Percentiles rank a stretch among this genome's conserved stretches.
phyloP scores from a whole-genome alignment of 208 protist species.

The Trypanosoma mega region DNA sequence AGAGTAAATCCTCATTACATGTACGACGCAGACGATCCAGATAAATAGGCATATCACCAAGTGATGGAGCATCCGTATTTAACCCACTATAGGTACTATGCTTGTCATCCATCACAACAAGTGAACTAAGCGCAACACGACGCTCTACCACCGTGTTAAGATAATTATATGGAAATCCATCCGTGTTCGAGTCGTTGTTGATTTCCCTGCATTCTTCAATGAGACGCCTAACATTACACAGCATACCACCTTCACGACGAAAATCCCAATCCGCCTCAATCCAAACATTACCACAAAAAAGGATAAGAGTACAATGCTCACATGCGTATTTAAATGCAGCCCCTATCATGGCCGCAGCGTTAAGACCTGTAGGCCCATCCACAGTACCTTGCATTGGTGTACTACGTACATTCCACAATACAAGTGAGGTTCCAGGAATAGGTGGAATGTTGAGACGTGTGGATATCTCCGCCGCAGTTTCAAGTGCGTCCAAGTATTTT shows the following conservation, averaged over 20 bases:
- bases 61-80: conserved; percentile 58
- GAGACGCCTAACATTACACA: conserved; percentile 25
- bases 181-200: no score
- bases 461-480: conserved; percentile 74
- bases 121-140: conserved; percentile 39
- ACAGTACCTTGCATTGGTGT: conserved; percentile 28
- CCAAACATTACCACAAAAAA: conserved; percentile 44
- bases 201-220: neutral
- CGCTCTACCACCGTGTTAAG: conserved; percentile 73
- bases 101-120: conserved; percentile 70
- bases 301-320: conserved; percentile 75
- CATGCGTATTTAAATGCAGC: conserved; percentile 88
- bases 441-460: conserved; percentile 88
- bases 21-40: conserved; percentile 79
- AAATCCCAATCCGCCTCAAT: conserved; percentile 18
- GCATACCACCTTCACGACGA: conserved; percentile 13
- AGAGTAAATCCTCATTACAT: conserved; percentile 90
- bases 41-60: conserved; percentile 78
- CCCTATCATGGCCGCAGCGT: conserved; percentile 76
- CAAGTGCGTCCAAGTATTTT: conserved; percentile 64
- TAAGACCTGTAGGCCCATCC: conserved; percentile 24
- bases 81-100: conserved; percentile 73
- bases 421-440: conserved; percentile 82
- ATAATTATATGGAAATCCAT: conserved; percentile 83
- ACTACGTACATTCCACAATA: conserved; percentile 67